Conservation (phyloP, 2,329 filamentous ascomycete genomes). For the Colletotrichum sp. region DNA sequence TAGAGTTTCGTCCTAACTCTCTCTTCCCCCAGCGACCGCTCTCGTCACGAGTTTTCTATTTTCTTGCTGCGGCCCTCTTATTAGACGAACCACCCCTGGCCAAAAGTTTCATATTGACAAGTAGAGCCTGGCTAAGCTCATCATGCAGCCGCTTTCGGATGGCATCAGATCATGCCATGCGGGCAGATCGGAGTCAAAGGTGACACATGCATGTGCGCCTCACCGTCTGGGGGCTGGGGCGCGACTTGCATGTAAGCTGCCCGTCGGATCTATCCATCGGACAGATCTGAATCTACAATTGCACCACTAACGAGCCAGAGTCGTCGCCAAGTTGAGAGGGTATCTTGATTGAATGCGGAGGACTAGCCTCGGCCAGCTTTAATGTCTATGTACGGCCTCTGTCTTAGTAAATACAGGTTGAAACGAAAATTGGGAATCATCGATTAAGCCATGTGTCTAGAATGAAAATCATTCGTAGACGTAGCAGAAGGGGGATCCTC, state of each 20-base stretch:
- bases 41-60: not conserved
- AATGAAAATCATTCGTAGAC: slow-evolving; percentile 32
- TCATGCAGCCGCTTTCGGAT: not conserved
- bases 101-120: not conserved
- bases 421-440: not conserved
- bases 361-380: not conserved
- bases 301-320: not conserved
- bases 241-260: not conserved
- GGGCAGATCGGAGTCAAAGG: not conserved
- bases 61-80: not conserved
- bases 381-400: not conserved
- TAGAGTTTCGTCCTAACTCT: slow-evolving; percentile 3
- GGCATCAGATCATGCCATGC: not conserved
- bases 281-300: not conserved
- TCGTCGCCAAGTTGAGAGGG: not conserved
- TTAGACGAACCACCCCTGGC: slow-evolving; percentile 7
- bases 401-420: not conserved
- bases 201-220: not conserved
- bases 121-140: not conserved
- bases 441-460: no score
- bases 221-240: not conserved
- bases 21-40: not conserved
- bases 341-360: not conserved
- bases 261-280: not conserved
- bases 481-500: slow-evolving; percentile 46